Evolutionary conservation across 208 protist species (phyloP).

Genomic region (Trypanosoma scelopori): DNA sequence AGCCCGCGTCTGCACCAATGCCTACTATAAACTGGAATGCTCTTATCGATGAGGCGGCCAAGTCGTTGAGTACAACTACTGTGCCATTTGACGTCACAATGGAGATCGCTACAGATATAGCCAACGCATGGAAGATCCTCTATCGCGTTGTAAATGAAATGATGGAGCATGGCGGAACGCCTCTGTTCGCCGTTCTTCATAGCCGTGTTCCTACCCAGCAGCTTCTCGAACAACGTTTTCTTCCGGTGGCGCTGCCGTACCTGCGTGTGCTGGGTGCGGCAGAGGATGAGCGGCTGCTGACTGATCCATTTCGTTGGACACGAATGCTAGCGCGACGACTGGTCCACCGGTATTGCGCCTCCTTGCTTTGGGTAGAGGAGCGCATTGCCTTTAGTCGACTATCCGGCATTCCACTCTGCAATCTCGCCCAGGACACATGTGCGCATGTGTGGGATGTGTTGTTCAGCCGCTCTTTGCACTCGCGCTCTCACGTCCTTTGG

Average conservation of each 20-base stretch:
- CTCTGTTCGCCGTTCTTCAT: slow-evolving; percentile 75
- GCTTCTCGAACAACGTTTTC: slow-evolving; percentile 63
- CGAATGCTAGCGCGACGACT: slow-evolving; percentile 62
- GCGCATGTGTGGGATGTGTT: slow-evolving; percentile 85
- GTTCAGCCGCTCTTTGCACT: slow-evolving; percentile 74
- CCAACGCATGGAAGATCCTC: slow-evolving; percentile 67
- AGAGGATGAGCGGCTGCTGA: slow-evolving; percentile 82
- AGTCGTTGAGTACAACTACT: slow-evolving; percentile 34
- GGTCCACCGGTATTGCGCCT: slow-evolving; percentile 82
- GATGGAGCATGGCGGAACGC: slow-evolving; percentile 36
- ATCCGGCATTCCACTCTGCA: slow-evolving; percentile 83
- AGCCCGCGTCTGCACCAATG: slow-evolving; percentile 68
- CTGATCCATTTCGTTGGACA: slow-evolving; percentile 85
- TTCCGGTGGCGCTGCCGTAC: slow-evolving; percentile 64
- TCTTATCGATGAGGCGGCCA: slow-evolving; percentile 61
- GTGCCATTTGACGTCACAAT: slow-evolving; percentile 32
- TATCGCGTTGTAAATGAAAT: slow-evolving; percentile 50
- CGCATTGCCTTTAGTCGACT: slow-evolving; percentile 75
- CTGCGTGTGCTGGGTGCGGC: slow-evolving; percentile 72
- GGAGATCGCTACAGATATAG: slow-evolving; percentile 51
- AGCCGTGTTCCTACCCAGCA: slow-evolving; percentile 55
- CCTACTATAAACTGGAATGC: slow-evolving; percentile 62
- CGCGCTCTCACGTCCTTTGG: slow-evolving; percentile 79
- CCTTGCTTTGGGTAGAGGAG: slow-evolving; percentile 82
- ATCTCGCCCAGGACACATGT: slow-evolving; percentile 84